These are phyloP conservation scores for Magnaporthiopsis poae DNA, from an alignment of 2,329 filamentous ascomycete genomes.

Conservation along the genomic window DNA sequence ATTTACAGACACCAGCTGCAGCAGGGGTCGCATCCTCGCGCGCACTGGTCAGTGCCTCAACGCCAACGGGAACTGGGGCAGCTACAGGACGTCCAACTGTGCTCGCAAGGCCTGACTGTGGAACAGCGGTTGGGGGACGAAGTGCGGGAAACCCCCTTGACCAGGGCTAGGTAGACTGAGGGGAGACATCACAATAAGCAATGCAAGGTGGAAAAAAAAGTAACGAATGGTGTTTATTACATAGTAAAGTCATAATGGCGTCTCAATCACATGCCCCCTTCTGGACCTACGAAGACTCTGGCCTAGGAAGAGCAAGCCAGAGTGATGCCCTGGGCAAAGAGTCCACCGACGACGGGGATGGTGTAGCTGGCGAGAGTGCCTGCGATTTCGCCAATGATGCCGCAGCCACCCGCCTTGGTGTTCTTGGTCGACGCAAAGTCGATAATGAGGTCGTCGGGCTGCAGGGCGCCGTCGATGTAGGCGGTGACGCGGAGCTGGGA, in stretches of 20 bases:
- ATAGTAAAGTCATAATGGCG: not conserved
- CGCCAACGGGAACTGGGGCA: not conserved
- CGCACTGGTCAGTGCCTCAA: not conserved
- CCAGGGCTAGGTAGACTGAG: too few species aligned
- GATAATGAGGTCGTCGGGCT: conserved; percentile 4
- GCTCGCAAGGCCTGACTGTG: not conserved
- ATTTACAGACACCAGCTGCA: not conserved
- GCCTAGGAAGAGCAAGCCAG: not conserved
- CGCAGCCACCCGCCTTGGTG: conserved; percentile 1
- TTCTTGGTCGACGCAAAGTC: conserved; percentile 1
- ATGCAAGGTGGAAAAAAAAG: not conserved
- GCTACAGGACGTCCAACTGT: not conserved
- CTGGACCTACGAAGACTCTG: too few species aligned
- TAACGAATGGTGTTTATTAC: not conserved
- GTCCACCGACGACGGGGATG: not conserved
- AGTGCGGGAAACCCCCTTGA: too few species aligned
- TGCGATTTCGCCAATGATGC: not conserved
- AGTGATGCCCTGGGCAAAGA: not conserved
- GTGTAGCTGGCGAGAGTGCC: not conserved
- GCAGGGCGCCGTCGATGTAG: conserved; percentile 2
- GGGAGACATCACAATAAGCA: not conserved
- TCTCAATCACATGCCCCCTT: too few species aligned
- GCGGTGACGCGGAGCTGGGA: conserved; percentile 1
- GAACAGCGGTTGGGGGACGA: too few species aligned
- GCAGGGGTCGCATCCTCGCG: not conserved